Conservation (phyloP, 2,329 filamentous ascomycete genomes). For the Leptographium galeiforme region DNA sequence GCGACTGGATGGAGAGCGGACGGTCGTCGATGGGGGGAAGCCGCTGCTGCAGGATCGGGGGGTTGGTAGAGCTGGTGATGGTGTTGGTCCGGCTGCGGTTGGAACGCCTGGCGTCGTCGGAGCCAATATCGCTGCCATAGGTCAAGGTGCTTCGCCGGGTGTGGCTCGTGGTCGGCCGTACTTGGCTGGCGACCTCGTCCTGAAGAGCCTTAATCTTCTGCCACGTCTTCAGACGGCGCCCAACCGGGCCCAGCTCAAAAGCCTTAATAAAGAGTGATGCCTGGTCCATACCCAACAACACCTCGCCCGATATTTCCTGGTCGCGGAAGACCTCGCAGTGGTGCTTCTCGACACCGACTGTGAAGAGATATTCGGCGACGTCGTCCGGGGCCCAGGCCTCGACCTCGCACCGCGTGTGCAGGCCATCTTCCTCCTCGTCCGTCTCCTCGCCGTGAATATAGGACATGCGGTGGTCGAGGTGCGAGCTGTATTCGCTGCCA, state of each 20-base stretch:
- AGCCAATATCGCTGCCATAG: conserved; percentile 45
- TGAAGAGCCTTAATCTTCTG: conserved; percentile 89
- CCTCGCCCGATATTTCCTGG: conserved; percentile 91
- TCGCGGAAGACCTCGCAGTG: conserved; percentile 92
- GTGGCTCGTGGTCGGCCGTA: conserved; percentile 17
- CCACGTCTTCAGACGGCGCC: conserved; percentile 83
- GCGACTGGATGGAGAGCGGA: conserved; percentile 31
- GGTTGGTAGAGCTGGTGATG: conserved; percentile 35
- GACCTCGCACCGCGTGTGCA: conserved; percentile 61
- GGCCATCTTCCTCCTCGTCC: conserved; percentile 71
- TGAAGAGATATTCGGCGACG: conserved; percentile 81
- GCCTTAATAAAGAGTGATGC: conserved; percentile 91
- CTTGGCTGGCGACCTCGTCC: conserved; percentile 59
- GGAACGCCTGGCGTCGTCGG: conserved; percentile 36
- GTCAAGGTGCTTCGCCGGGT: conserved; percentile 38
- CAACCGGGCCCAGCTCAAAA: conserved; percentile 84
- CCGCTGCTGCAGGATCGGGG: conserved; percentile 31
- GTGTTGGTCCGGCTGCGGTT: conserved; percentile 44
- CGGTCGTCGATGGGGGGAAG: conserved; percentile 28
- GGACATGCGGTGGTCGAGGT: conserved; percentile 63
- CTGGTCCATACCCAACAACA: conserved; percentile 88
- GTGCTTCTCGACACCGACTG: conserved; percentile 68
- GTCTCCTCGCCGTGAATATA: conserved; percentile 93
- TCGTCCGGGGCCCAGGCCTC: conserved; percentile 65
- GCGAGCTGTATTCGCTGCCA: conserved; percentile 79